Conservation (phyloP, 495 filamentous ascomycete species). For the Xylona heveae region DNA sequence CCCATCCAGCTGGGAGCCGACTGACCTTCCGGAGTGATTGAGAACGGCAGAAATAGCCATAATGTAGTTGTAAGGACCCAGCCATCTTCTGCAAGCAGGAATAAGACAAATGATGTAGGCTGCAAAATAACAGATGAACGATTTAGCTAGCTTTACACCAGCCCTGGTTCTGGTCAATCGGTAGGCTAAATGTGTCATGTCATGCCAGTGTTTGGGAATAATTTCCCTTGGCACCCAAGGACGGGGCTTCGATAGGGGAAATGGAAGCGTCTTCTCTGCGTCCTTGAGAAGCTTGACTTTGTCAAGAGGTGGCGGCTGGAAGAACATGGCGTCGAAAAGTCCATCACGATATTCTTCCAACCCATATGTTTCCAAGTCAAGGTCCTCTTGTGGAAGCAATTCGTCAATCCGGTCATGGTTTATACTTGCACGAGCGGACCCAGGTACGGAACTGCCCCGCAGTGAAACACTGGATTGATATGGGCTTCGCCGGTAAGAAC, state of each 20-base stretch:
- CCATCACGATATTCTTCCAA: constrained; percentile 32
- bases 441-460: no score
- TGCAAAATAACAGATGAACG: neutral
- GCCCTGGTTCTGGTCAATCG: no score
- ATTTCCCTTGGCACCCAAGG: no score
- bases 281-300: no score
- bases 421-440: no score
- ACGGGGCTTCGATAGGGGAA: no score
- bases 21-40: neutral
- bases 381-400: neutral
- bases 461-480: no score
- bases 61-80: neutral
- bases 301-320: constrained; percentile 22
- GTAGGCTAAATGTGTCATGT: no score
- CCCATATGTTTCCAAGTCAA: constrained; percentile 28
- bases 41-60: neutral
- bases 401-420: no score
- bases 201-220: no score
- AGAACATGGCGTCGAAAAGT: constrained; percentile 36
- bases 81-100: neutral
- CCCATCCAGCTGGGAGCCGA: neutral
- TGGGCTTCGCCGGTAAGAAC: no score
- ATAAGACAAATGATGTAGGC: neutral
- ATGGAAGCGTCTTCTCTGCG: no score
- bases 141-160: neutral